Base-by-base conservation (phyloP, 2,329 filamentous ascomycete species). In the Mariannaea sp. region DNA sequence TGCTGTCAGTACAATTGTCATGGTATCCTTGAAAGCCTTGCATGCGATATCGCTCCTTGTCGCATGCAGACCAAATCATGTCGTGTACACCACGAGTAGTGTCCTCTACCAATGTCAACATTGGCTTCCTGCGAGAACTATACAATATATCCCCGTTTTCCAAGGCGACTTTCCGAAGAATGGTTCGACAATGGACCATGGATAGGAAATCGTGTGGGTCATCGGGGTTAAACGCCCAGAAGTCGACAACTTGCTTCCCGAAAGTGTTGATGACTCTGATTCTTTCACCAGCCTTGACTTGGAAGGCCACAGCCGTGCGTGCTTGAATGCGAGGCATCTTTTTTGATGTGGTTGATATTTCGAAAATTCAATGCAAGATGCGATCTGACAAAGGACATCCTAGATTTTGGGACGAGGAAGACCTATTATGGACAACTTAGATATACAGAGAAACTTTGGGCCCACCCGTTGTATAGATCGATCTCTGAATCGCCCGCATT, bases 201-300 rank as follows among this genome's bases (percentile, higher is more conserved):
- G 71, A 74, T 17, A 74, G 58, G 49, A 64, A 70, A 35, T 72
- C 69, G 40, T 66, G 49, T 22, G 59, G 29, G 43, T 72, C 64
- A n/a, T 43, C 65, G 0, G 74, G 65, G 9, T 73, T 71, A 54
- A 79, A 75, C 3, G 74, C 75, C 75, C 75, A 80, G 39, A 77
- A 78, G 59, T 80, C 77, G 33, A 80, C 68, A 16, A 80, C 77
- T 65, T 80, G 77, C 45, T 76, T 75, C 45, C 77, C 77, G 51
- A 73, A 64, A 1, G 76, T 77, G 63, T 80, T 79, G 61, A 70
- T 73, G 50, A 79, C 70, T 51, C 73, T 77, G 56, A 79, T 68
- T 32, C 66, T 70, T 55, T 79, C 75, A 26, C 68, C 68, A 5
- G 60, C 49, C 14, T 58, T 59, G 36, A 78, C 60, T 13, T 66